Base-by-base conservation (phyloP, 345 rosid genomes). In the Cardamine chenopodiifolia region DNA sequence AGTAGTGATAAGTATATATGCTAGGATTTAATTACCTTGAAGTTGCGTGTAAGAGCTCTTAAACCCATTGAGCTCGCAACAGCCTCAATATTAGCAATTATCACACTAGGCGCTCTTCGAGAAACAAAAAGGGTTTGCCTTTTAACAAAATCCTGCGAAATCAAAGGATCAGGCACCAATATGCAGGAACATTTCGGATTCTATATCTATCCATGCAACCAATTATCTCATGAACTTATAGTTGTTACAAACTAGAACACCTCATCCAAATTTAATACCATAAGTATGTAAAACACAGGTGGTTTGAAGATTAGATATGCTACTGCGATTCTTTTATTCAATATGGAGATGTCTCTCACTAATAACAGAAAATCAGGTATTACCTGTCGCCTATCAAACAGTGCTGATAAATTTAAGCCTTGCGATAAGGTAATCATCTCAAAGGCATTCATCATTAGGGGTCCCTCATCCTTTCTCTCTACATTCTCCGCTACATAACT, bases 391-490 rank as follows among this genome's bases (percentile, higher is more conserved):
- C 97, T 84, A 56, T 95, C 97, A 85, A 95, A 95, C 68, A 95
- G 82, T 37, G 90, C 96, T 22, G 97, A 90, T 63, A 95, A 82
- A 78, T 95, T 95, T 82, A 91, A 81, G 60, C 96, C 98, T 79
- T 94, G 98, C n/a, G 96, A 94, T 70, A 94, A 83, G 13, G 95
- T 88, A 52, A 94, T 94, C 93, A 95, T 88, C 88, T 95, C 99
- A 81, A 95, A 95, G 48, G 97, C 99, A 78, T 95, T 95, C 98
- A 94, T 91, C 55, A 85, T 79, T 53, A 88, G 58, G 12, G 98
- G 98, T 13, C 96, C 85, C 15, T 75, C 82, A 32, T 80, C 89
- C 37, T 74, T 75, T 5, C 52, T 73, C 67, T 72, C 72, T 69
- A 88, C 55, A 65, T 81, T 82, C 85, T 90, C 92, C 29, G 85